phyloP scores from a whole-genome alignment of 345 rosid genomes.

The Populus tremula region DNA sequence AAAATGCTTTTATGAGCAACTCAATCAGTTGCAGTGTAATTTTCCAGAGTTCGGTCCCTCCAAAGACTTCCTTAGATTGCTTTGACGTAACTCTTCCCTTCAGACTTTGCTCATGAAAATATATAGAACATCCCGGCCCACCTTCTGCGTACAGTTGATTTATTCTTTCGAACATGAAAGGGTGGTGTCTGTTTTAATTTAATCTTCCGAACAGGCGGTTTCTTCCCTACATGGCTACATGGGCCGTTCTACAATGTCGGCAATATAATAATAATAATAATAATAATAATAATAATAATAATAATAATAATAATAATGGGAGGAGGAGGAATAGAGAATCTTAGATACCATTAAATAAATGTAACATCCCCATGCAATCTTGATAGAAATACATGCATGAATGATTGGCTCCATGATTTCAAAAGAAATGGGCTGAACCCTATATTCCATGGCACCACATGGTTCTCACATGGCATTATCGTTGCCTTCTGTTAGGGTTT shows the following conservation, averaged over 20 bases:
- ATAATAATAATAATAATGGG: not conserved
- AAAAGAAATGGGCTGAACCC: not conserved
- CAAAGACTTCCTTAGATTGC: not conserved
- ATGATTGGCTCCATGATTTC: not conserved
- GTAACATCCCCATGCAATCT: not conserved
- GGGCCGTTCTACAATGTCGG: not conserved
- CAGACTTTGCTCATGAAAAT: not conserved
- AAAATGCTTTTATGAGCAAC: not conserved
- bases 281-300: not conserved
- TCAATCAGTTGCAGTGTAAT: not conserved
- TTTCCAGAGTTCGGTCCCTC: not conserved
- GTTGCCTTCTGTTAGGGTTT: constrained; percentile 3
- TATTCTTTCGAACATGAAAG: not conserved
- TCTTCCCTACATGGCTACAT: no score
- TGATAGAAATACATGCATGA: not conserved
- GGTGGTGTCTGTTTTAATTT: not conserved
- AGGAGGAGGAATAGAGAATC: not conserved
- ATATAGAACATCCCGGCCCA: not conserved
- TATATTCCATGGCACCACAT: not conserved
- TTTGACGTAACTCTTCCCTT: not conserved
- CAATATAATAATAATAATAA: not conserved
- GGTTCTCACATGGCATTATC: constrained; percentile 5
- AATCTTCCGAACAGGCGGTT: no score
- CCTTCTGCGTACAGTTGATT: not conserved
- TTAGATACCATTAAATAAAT: not conserved